Evolutionary conservation across 352 stramenopile genomes (phyloP).

Genomic region (Phytophthora pseudosyringae): DNA sequence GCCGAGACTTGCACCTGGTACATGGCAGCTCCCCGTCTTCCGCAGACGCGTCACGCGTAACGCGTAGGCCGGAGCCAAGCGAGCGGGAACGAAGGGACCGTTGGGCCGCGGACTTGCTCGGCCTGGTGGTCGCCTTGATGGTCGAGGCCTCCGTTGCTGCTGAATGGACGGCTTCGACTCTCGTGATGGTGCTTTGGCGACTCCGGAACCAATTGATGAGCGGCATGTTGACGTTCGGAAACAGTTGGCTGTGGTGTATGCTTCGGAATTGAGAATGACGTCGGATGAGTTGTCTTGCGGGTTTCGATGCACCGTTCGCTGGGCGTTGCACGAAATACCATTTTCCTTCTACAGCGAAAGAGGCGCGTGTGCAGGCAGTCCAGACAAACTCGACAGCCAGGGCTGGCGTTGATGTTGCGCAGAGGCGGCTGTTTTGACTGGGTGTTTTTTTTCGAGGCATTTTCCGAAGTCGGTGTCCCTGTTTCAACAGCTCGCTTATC

Average conservation of each 20-base stretch:
- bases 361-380: background rate
- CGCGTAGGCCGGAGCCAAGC: background rate
- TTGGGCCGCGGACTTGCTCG: background rate
- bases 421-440: background rate
- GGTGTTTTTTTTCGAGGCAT: background rate
- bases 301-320: background rate
- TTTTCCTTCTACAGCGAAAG: slow-evolving; percentile 9
- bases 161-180: background rate
- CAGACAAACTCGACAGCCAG: slow-evolving; percentile 3
- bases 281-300: background rate
- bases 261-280: slow-evolving; percentile 17
- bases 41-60: background rate
- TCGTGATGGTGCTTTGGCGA: background rate
- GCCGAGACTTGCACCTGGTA: slow-evolving; percentile 11
- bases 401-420: background rate
- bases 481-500: background rate
- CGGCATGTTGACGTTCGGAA: slow-evolving; percentile 2
- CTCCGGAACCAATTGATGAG: slow-evolving; percentile 8
- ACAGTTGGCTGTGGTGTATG: background rate
- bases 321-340: background rate
- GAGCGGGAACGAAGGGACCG: slow-evolving; percentile 7
- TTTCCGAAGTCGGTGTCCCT: background rate
- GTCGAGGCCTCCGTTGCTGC: background rate
- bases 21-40: background rate
- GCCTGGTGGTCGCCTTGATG: background rate